Percentiles rank a stretch among this genome's conserved stretches.
Evolutionary conservation across 345 rosid genomes (phyloP).

Genomic region (Rhizophora apiculata): DNA sequence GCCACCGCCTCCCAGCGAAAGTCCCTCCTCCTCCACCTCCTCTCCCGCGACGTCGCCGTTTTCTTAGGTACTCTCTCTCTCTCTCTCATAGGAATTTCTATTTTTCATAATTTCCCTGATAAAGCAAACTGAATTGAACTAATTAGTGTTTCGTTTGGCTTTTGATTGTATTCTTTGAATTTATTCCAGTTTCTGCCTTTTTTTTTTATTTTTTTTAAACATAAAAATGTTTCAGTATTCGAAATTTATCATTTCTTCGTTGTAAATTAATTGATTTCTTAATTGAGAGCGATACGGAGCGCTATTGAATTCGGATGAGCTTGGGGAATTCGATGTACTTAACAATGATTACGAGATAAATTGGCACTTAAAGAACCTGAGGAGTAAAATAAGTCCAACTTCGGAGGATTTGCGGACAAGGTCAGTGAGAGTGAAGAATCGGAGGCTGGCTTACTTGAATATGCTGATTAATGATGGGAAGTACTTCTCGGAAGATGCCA

Average conservation of each 20-base stretch:
- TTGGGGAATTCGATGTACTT: constrained; percentile 59
- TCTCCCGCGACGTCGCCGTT: constrained; percentile 77
- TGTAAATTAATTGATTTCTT: not conserved
- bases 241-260: too few relatives aligned
- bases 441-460: constrained; percentile 74
- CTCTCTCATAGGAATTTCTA: too few relatives aligned
- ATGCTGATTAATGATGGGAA: constrained; percentile 61
- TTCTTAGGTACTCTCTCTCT: constrained; percentile 51
- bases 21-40: constrained; percentile 81
- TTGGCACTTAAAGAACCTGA: constrained; percentile 75
- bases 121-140: not conserved
- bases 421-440: constrained; percentile 70
- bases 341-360: constrained; percentile 67
- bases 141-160: too few relatives aligned
- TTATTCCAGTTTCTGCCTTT: too few relatives aligned
- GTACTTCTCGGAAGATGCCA: constrained; percentile 89
- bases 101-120: not conserved
- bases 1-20: constrained; percentile 63
- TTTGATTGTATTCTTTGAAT: too few relatives aligned
- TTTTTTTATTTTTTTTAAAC: not conserved
- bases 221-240: too few relatives aligned
- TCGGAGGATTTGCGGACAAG: constrained; percentile 57
- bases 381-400: constrained; percentile 64
- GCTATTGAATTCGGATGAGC: constrained; percentile 56
- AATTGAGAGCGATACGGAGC: constrained; percentile 74